Evolutionary conservation across 2,329 filamentous ascomycete species (phyloP), one percentile per base, ranked within the genome.

Genomic region (Hypocreales sp.): DNA sequence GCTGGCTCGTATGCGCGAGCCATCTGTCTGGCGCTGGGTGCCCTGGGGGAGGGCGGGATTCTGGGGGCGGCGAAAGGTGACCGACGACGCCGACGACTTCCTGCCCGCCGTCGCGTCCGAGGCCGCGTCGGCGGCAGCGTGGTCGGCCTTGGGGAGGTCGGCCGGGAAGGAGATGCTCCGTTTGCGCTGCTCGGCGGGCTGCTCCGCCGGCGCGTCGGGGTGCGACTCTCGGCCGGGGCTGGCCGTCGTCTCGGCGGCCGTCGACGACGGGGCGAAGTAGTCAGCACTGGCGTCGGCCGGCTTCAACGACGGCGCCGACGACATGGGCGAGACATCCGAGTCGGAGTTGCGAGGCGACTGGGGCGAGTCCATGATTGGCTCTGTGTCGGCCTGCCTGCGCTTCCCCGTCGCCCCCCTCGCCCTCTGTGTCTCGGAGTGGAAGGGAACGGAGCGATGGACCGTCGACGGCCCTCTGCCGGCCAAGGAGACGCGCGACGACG

Each of bases 11-110:
- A 58, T 56, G 15, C 60, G 53, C 27, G 36, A 45, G 19, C 51
- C 55, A 27, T 52, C 48, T 24, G 60, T 59, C 29, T 51, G 53
- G 32, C 60, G 58, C 32, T 61, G 60, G 4, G 43, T 36, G 15
- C 62, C 63, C 33, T 66, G 63, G 4, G 63, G 61, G 12, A 67
- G 45, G 13, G 49, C 47, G 4, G 57, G 58, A 34, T 64, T 54
- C 1, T 41, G 44, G 16, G 53, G 53, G n/a, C 47, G 43, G 4
- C 53, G 56, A 37, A 67, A 67, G 7, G 52, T 53, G 28, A 68
- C 53, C 10, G 59, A 65, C 17, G 58, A 56, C 18, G 54, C 43
- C 2, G 64, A 68, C 9, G 52, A 52, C 36, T 63, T 31, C n/a
- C 28, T 28, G 9, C 20, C 13, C 10, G 20, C 28, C 15, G 23